Evolutionary conservation across 1,139 yeast species (phyloP).

Genomic region (Citeromyces hawaiiensis): DNA sequence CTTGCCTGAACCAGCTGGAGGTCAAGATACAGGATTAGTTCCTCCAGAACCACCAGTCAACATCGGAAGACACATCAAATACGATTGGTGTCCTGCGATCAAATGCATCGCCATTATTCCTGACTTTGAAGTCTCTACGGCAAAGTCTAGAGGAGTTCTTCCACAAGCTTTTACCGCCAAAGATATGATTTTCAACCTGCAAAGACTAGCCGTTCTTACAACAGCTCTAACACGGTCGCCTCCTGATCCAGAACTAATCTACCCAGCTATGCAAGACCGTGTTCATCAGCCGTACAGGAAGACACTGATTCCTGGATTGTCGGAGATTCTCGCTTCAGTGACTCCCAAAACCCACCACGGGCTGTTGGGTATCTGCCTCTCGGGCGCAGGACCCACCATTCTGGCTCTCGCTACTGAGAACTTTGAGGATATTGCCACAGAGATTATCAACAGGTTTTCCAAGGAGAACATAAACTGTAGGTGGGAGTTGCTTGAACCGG

Average conservation of each 20-base stretch:
- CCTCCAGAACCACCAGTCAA: conserved; percentile 78
- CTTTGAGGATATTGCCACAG: conserved; percentile 72
- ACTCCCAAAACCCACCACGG: conserved; percentile 80
- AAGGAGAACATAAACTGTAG: conserved; percentile 56
- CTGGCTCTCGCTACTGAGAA: conserved; percentile 84
- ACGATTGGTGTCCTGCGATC: conserved; percentile 69
- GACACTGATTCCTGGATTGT: conserved; percentile 80
- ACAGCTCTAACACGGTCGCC: conserved; percentile 76
- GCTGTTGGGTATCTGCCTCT: conserved; percentile 81
- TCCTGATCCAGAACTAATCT: conserved; percentile 73
- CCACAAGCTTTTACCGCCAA: conserved; percentile 69
- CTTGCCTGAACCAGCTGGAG: conserved; percentile 66
- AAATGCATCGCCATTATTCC: conserved; percentile 89
- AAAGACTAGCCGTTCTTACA: conserved; percentile 59
- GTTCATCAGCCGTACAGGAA: conserved; percentile 94
- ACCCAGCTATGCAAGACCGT: conserved; percentile 93
- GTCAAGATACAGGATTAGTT: conserved; percentile 45
- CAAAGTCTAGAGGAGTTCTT: conserved; percentile 77
- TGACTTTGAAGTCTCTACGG: conserved; percentile 87
- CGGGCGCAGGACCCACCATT: conserved; percentile 98
- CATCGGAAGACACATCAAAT: conserved; percentile 83
- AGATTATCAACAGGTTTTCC: conserved; percentile 56
- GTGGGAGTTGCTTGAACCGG: conserved; percentile 79
- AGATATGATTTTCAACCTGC: conserved; percentile 83
- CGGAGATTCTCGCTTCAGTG: conserved; percentile 66